Evolutionary conservation across 139 green algal species (phyloP), one percentile per base, ranked within the genome.

Genomic region (Gonium pectorale): DNA sequence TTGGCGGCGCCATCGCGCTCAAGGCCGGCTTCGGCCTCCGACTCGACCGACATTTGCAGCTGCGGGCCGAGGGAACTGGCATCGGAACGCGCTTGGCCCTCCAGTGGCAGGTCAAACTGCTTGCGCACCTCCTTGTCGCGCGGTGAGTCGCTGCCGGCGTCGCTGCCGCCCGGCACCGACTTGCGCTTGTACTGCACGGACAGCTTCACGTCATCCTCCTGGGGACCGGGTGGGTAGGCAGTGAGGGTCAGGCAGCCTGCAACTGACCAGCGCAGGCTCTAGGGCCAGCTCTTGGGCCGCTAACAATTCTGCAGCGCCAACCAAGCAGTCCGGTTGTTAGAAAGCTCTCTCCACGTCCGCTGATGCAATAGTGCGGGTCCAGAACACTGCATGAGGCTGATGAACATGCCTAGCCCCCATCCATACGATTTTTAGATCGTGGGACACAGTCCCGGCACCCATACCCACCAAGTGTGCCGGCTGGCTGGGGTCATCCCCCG

Each of bases 151-250:
- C 62, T 66, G 59, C 77, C 41, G 7, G 27, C 59, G 43, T 83
- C 77, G 44, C 60, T 72, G 62, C 77, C 35, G 13, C 62, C 77
- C 2, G 77, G 77, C 0, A 83, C 62, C 8, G 77, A 83, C 21
- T 83, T 83, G 60, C 77, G 59, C 22, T 64, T 68, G 66, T 49
- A 66, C 35, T 51, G 35, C 8, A n/a, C 22, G 22, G 31, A 26
- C 4, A 31, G 62, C 77, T 73, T 83, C 9, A 83, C 3, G n/a
- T 73, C 60, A 7, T 66, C 60, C 43, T 73, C 77, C 77, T 83
- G 75, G 29, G 8, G 11, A 29, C 52, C n/a, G n/a, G n/a, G n/a
- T n/a, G n/a, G n/a, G n/a, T n/a, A n/a, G n/a, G n/a, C n/a, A n/a
- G n/a, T n/a, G n/a, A n/a, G n/a, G n/a, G n/a, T n/a, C n/a, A n/a